Evolutionary conservation across 768 basidiomycete genomes (phyloP).

Genomic region (Postia placenta): DNA sequence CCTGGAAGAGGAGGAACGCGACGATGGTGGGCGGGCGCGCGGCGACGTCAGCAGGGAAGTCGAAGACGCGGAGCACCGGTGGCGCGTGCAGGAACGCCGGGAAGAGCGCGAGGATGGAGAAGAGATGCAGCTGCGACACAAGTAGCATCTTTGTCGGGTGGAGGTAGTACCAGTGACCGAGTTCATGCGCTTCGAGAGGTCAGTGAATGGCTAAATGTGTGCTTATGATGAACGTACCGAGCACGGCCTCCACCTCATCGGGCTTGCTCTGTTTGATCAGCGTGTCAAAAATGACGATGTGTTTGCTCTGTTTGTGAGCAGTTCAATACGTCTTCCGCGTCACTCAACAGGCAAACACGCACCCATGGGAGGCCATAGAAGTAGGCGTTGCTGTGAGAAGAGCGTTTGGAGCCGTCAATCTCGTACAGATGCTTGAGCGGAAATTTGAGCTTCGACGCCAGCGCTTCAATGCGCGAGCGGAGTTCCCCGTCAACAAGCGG

Average conservation of each 20-base stretch:
- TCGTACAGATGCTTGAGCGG: slow-evolving; percentile 93
- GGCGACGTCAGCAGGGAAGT: slow-evolving; percentile 62
- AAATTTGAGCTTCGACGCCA: slow-evolving; percentile 83
- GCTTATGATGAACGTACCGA: slow-evolving; percentile 36
- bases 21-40: slow-evolving; percentile 73
- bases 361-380: slow-evolving; percentile 98
- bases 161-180: slow-evolving; percentile 92
- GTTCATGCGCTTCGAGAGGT: slow-evolving; percentile 69
- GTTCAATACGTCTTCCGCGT: background rate
- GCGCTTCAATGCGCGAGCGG: slow-evolving; percentile 65
- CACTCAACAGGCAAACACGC: slow-evolving; percentile 12
- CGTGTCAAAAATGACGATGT: slow-evolving; percentile 96
- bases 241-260: slow-evolving; percentile 95
- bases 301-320: slow-evolving; percentile 56
- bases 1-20: slow-evolving; percentile 85
- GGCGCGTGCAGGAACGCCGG: slow-evolving; percentile 85
- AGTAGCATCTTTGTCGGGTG: slow-evolving; percentile 88
- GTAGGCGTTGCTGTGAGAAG: slow-evolving; percentile 96
- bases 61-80: slow-evolving; percentile 74
- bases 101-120: slow-evolving; percentile 80
- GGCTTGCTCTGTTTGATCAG: slow-evolving; percentile 87
- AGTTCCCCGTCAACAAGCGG: slow-evolving; percentile 76
- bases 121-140: slow-evolving; percentile 83
- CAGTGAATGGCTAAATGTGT: background rate
- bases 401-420: slow-evolving; percentile 95